A percentile compares a stretch with the other conserved stretches of the same genome.
Evolutionary conservation across 192 early-diverging fungal species (phyloP).

Genomic region (Backusella macrospora): DNA sequence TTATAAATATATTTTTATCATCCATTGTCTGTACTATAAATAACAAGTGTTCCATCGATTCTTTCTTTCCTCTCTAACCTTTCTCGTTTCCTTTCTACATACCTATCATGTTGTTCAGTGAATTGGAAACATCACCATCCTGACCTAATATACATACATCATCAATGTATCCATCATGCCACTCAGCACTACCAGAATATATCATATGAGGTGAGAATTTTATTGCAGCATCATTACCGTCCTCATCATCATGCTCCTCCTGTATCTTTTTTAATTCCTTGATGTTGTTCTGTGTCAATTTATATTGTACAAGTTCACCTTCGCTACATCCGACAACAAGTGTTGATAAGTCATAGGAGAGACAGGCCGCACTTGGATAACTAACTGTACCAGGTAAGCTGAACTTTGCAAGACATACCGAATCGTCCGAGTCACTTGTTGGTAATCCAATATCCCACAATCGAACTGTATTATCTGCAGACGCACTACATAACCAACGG

Average conservation of each 20-base stretch:
- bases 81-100: background rate
- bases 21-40: background rate
- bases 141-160: slow-evolving; percentile 43
- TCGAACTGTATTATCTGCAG: slow-evolving; percentile 45
- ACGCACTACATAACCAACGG: slow-evolving; percentile 49
- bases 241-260: slow-evolving; percentile 30
- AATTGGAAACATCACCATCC: background rate
- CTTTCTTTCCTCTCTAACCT: background rate
- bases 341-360: slow-evolving; percentile 17
- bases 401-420: slow-evolving; percentile 37
- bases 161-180: slow-evolving; percentile 55
- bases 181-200: slow-evolving; percentile 48
- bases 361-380: slow-evolving; percentile 6
- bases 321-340: slow-evolving; percentile 34
- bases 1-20: background rate
- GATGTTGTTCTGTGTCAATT: background rate
- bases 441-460: slow-evolving; percentile 57
- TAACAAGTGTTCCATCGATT: background rate
- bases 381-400: background rate
- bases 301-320: slow-evolving; percentile 26
- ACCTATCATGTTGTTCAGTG: slow-evolving; percentile 15
- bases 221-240: background rate
- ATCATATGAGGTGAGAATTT: slow-evolving; percentile 6
- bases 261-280: background rate
- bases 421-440: slow-evolving; percentile 27